These are phyloP conservation scores for Lachancea mirantina DNA, from an alignment of 805 yeast genomes.

Conservation along the genomic window DNA sequence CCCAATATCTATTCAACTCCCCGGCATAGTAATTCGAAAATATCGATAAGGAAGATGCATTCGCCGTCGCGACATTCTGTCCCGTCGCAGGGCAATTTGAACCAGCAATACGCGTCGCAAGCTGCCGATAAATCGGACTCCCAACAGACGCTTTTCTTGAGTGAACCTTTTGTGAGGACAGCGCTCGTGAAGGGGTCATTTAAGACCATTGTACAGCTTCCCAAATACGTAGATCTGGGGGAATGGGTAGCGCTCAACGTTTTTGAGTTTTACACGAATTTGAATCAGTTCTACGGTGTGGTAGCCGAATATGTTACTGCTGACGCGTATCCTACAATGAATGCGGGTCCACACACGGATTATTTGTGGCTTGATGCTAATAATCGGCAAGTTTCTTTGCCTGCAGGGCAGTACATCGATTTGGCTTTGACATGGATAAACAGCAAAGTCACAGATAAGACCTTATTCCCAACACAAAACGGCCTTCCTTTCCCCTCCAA, in stretches of 20 bases:
- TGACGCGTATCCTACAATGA: constrained; percentile 86
- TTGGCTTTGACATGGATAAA: constrained; percentile 86
- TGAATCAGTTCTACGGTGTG: constrained; percentile 86
- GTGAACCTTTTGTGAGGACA: constrained; percentile 90
- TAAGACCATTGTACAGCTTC: constrained; percentile 89
- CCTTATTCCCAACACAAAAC: constrained; percentile 83
- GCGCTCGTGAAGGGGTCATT: constrained; percentile 95
- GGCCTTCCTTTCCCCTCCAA: constrained; percentile 86
- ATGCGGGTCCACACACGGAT: constrained; percentile 88
- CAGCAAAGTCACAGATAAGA: constrained; percentile 80
- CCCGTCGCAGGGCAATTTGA: constrained; percentile 13
- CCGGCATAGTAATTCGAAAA: constrained; percentile 38
- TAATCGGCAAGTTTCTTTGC: constrained; percentile 75
- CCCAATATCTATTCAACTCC: constrained; percentile 32
- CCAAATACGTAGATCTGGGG: constrained; percentile 87
- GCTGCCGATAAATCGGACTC: constrained; percentile 21
- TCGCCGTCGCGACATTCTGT: constrained; percentile 25
- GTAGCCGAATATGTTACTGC: constrained; percentile 87
- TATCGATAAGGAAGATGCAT: constrained; percentile 38
- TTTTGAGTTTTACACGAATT: constrained; percentile 79
- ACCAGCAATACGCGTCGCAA: constrained; percentile 23
- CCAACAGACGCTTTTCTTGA: constrained; percentile 50
- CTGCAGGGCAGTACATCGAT: constrained; percentile 90
- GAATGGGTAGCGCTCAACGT: constrained; percentile 95
- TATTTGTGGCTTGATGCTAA: constrained; percentile 84